Evolutionary conservation across 2,329 filamentous ascomycete genomes (phyloP).

Genomic region (Calonectria leucothoes): DNA sequence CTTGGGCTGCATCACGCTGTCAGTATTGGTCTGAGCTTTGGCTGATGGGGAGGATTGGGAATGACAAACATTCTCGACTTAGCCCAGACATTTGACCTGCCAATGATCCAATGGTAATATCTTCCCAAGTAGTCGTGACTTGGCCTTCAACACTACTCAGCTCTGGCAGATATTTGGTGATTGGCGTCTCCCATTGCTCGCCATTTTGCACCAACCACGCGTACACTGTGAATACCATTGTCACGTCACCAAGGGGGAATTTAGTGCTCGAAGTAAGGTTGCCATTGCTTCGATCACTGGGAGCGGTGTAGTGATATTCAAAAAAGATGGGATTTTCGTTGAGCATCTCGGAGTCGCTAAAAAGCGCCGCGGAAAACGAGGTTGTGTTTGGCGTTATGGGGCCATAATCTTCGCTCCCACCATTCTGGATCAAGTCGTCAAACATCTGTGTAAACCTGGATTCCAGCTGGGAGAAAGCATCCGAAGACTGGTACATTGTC

Average conservation of each 20-base stretch:
- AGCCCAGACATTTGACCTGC: conserved; percentile 37
- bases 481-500: conserved; percentile 21
- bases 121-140: conserved; percentile 21
- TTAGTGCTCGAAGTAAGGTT: conserved; percentile 37
- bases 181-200: conserved; percentile 41
- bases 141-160: not conserved
- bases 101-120: conserved; percentile 32
- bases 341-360: conserved; percentile 24
- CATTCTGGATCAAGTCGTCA: conserved; percentile 27
- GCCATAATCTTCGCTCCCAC: conserved; percentile 30
- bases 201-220: conserved; percentile 46
- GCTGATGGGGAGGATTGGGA: not conserved
- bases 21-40: not conserved
- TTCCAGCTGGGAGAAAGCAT: not conserved
- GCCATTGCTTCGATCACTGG: conserved; percentile 14
- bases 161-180: conserved; percentile 45
- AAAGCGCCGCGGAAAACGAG: conserved; percentile 32
- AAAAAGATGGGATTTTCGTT: conserved; percentile 28
- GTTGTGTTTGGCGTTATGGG: conserved; percentile 30
- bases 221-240: conserved; percentile 48
- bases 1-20: conserved; percentile 13
- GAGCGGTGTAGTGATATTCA: conserved; percentile 37
- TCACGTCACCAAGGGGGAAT: conserved; percentile 45
- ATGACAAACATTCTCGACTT: conserved; percentile 30
- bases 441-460: conserved; percentile 21